Base-by-base conservation (phyloP, 495 filamentous ascomycete species). In the Pseudevernia furfuracea region DNA sequence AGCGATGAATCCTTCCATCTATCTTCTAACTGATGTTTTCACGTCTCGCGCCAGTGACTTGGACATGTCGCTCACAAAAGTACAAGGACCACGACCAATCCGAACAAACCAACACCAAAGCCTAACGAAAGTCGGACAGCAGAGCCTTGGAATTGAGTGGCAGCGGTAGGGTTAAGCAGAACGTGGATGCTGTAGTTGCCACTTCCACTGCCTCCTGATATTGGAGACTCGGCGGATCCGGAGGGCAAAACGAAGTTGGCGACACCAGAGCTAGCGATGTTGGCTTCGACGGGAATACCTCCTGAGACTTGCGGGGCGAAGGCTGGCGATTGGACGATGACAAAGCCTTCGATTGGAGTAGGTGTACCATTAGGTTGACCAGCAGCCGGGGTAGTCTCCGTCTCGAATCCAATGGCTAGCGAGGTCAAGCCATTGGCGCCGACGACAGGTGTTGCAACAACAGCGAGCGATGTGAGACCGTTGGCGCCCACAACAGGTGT, bases 101-200 rank as follows among this genome's bases (percentile, higher is more conserved):
- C 62, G n/a, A 60, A 10, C 8, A 64, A 43, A 25, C 62, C 46
- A 9, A 59, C 30, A 12, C 44, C 62, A 64, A 21, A 53, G 14
- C 44, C 28, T 8, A 53, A n/a, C 1, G 62, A 38, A 19, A 53
- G 23, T 41, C 21, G 59, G 34, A n/a, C 12, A 15, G 56, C 62
- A 19, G 62, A 59, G n/a, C 56, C 62, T 43, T 64, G 30, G 28
- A 60, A 64, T 28, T 64, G 52, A 17, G 57, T 44, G 32, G 58
- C 49, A 46, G 62, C 43, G 19, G 34, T 64, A 21, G 62, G 56
- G 28, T 43, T 59, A 8, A 64, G 46, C 14, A 38, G n/a, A 15
- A 64, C 62, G 48, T 64, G 62, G 23, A 64, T 58, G 46, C 62
- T 64, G n/a, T 56, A 41, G 43, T 64, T 64, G 41, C 62, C 53